phyloP scores from a whole-genome alignment of 805 yeast genomes.

The Metschnikowia vanudenii region DNA sequence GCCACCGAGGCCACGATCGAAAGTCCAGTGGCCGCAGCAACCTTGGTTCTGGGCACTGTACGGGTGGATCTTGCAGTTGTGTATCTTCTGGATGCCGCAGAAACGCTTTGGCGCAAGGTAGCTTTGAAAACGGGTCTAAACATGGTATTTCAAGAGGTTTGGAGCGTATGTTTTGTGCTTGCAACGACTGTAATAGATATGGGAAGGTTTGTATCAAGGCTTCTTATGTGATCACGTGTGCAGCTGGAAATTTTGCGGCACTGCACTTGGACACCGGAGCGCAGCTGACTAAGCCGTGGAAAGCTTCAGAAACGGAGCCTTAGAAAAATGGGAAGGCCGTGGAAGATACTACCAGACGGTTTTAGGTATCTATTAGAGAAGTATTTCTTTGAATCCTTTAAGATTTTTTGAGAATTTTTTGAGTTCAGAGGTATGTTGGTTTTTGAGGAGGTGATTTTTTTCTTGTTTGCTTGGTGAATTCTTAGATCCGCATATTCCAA shows the following conservation, averaged over 20 bases:
- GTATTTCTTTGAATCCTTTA: too few species aligned
- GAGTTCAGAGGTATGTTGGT: too few species aligned
- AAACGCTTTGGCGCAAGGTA: constrained; percentile 13
- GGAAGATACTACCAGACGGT: too few species aligned
- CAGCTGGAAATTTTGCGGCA: background rate
- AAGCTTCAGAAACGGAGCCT: too few species aligned
- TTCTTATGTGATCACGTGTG: background rate
- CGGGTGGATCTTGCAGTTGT: constrained; percentile 13
- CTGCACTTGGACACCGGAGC: background rate
- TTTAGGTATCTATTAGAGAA: too few species aligned
- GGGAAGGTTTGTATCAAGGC: background rate
- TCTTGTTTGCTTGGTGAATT: too few species aligned
- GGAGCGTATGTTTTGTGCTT: background rate
- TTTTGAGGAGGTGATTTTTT: too few species aligned
- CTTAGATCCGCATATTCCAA: too few species aligned
- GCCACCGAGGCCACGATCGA: constrained; percentile 12
- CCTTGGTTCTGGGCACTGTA: background rate
- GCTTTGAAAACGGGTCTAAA: constrained; percentile 17
- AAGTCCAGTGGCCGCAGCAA: constrained; percentile 10
- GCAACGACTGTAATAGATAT: background rate
- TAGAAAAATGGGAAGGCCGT: background rate
- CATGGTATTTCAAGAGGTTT: constrained; percentile 9
- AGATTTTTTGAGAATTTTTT: background rate
- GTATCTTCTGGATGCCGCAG: constrained; percentile 10
- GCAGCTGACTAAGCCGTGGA: constrained; percentile 1